Base-by-base conservation (phyloP, 2,329 filamentous ascomycete genomes). In the Talaromyces rugulosus region DNA sequence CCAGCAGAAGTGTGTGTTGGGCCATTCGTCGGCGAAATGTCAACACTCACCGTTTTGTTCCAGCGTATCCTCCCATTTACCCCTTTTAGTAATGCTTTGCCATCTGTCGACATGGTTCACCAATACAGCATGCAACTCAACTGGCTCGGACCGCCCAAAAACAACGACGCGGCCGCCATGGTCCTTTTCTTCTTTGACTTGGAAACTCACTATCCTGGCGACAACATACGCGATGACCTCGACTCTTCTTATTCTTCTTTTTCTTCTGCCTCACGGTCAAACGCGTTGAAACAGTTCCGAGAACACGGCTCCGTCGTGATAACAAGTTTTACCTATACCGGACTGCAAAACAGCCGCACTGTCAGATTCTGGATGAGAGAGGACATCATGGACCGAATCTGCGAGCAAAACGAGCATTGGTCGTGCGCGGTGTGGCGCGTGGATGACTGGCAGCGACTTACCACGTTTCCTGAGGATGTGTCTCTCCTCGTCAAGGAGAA, bases 301-400 rank as follows among this genome's bases (percentile, higher is more conserved):
- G 61, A 63, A 42, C 34, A 60, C 33, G 56, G 56, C 31, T 59
- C 51, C 42, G 58, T 61, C 16, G 34, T 61, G 9, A 36, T 63
- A 40, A 56, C 59, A n/a, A 47, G 54, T 28, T 55, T 63, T 47
- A 56, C 31, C 5, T 61, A 6, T 6, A 42, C 47, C 8, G 14
- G 14, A 5, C 27, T 14, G 4, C 16, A 30, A 34, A 44, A 23
- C 12, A 30, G 50, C 18, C 36, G 30, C 1, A 50, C 44, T 28
- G 54, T 59, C 50, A 42, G 33, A 5, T 61, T 63, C 56, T 63
- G 62, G 62, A 56, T 63, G 59, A 34, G 62, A 42, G 59, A 59
- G 52, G 62, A 63, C 28, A 28, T 61, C 1, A 59, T 63, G 16
- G 33, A 53, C 28, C 47, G 57, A 3, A 47, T 63, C 12, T 27